Percentiles rank a stretch among this genome's conserved stretches.
phyloP scores from a whole-genome alignment of 805 yeast species.

The Ogataea pini region DNA sequence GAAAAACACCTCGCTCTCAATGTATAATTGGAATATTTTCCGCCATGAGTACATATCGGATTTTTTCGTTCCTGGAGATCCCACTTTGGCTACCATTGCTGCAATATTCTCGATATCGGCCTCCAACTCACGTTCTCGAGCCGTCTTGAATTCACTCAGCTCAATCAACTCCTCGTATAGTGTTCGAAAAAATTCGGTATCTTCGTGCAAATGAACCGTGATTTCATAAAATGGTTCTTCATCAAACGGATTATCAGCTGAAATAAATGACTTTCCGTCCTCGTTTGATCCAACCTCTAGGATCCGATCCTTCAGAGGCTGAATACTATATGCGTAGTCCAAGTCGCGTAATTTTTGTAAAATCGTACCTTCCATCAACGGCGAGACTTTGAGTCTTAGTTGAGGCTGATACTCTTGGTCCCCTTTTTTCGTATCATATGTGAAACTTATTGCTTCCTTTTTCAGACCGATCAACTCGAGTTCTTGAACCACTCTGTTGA shows the following conservation, averaged over 20 bases:
- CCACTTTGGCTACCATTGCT: slow-evolving; percentile 38
- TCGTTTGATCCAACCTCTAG: slow-evolving; percentile 5
- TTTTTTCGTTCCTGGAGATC: slow-evolving; percentile 43
- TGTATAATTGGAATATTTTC: slow-evolving; percentile 61
- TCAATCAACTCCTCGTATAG: slow-evolving; percentile 53
- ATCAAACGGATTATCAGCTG: slow-evolving; percentile 30
- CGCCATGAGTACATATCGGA: slow-evolving; percentile 71
- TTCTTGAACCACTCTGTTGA: slow-evolving; percentile 64
- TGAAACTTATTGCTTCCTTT: slow-evolving; percentile 38
- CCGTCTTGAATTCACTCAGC: slow-evolving; percentile 44
- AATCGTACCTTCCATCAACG: slow-evolving; percentile 21
- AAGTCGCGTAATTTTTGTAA: slow-evolving; percentile 20
- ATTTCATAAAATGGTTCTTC: slow-evolving; percentile 25
- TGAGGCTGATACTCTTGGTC: slow-evolving; percentile 25
- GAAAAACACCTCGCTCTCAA: slow-evolving; percentile 67
- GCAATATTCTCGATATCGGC: slow-evolving; percentile 45
- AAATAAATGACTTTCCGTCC: slow-evolving; percentile 13
- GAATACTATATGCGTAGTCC: slow-evolving; percentile 22
- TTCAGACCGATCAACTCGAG: slow-evolving; percentile 58
- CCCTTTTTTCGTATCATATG: slow-evolving; percentile 25
- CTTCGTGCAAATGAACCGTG: slow-evolving; percentile 49
- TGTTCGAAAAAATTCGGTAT: slow-evolving; percentile 59
- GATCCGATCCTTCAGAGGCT: slow-evolving; percentile 8
- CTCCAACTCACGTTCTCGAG: slow-evolving; percentile 46
- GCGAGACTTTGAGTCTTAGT: slow-evolving; percentile 27